phyloP scores from a whole-genome alignment of 805 yeast species.

The Candida parachauliodes region DNA sequence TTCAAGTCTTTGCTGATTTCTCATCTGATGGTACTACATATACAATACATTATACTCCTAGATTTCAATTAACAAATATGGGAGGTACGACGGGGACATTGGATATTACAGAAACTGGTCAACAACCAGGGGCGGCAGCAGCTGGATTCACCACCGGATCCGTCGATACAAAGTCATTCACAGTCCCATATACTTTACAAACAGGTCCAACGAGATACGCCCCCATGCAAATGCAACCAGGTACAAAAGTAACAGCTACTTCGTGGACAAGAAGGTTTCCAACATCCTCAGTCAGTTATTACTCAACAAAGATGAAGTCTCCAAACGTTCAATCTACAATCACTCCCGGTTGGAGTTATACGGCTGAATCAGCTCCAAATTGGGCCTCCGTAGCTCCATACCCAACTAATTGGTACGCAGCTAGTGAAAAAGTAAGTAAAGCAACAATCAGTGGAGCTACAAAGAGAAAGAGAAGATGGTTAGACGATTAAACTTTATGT shows the following conservation, averaged over 20 bases:
- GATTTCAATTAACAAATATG: constrained; percentile 71
- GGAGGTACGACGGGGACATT: constrained; percentile 58
- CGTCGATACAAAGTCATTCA: constrained; percentile 46
- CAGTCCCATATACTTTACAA: constrained; percentile 72
- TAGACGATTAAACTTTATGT: constrained; percentile 18
- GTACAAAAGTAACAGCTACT: constrained; percentile 59
- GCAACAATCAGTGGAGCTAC: constrained; percentile 35
- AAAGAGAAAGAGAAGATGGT: constrained; percentile 38
- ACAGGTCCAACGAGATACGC: constrained; percentile 79
- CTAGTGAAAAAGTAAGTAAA: constrained; percentile 46
- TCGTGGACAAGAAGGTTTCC: constrained; percentile 66
- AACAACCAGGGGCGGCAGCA: constrained; percentile 39
- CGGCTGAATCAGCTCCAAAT: constrained; percentile 60
- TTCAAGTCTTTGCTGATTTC: constrained; percentile 61
- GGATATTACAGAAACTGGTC: constrained; percentile 34
- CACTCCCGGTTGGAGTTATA: constrained; percentile 84
- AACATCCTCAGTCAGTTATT: constrained; percentile 60
- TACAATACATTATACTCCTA: constrained; percentile 64
- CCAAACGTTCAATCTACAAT: constrained; percentile 57
- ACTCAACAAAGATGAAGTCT: constrained; percentile 41
- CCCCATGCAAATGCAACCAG: constrained; percentile 93
- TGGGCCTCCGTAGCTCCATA: constrained; percentile 68
- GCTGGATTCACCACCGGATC: constrained; percentile 24
- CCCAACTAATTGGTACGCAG: constrained; percentile 65
- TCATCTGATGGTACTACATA: constrained; percentile 34